Evolutionary conservation across 768 basidiomycete genomes (phyloP).

Genomic region (Kwoniella mangroviensis): DNA sequence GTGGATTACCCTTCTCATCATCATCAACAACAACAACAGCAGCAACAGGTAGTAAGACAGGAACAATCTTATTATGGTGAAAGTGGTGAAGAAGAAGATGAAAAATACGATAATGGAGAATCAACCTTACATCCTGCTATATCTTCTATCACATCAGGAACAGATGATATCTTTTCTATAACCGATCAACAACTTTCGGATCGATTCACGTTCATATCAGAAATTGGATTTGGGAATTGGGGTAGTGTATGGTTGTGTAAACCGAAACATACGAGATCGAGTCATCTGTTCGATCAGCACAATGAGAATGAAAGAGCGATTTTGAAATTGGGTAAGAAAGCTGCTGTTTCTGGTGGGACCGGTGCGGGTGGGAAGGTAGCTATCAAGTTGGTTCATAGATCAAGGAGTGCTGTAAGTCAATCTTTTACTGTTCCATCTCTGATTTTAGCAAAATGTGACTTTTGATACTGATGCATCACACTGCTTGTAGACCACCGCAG

Average conservation of each 20-base stretch:
- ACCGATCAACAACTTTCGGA: slow-evolving; percentile 48
- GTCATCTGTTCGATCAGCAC: slow-evolving; percentile 6
- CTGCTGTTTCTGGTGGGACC: slow-evolving; percentile 31
- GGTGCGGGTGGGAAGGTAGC: slow-evolving; percentile 63
- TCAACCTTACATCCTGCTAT: slow-evolving; percentile 26
- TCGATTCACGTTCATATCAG: slow-evolving; percentile 45
- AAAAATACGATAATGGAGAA: background rate
- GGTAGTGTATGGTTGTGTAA: slow-evolving; percentile 53
- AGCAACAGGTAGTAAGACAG: background rate
- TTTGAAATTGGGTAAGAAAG: slow-evolving; percentile 29
- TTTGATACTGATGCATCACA: too few species aligned
- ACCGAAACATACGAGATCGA: slow-evolving; percentile 24
- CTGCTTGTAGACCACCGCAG: slow-evolving; percentile 71
- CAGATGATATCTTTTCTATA: slow-evolving; percentile 41
- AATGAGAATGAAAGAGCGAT: background rate
- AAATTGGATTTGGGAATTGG: slow-evolving; percentile 58
- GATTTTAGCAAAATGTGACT: too few species aligned
- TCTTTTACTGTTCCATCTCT: too few species aligned
- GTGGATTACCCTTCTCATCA: background rate
- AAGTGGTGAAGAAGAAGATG: background rate
- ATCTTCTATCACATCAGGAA: slow-evolving; percentile 17
- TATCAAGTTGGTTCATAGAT: slow-evolving; percentile 89
- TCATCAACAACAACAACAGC: background rate
- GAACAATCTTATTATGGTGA: background rate
- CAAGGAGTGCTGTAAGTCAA: slow-evolving; percentile 68